Conservation (phyloP, 352 stramenopile genomes). For the Phytopythium litorale region DNA sequence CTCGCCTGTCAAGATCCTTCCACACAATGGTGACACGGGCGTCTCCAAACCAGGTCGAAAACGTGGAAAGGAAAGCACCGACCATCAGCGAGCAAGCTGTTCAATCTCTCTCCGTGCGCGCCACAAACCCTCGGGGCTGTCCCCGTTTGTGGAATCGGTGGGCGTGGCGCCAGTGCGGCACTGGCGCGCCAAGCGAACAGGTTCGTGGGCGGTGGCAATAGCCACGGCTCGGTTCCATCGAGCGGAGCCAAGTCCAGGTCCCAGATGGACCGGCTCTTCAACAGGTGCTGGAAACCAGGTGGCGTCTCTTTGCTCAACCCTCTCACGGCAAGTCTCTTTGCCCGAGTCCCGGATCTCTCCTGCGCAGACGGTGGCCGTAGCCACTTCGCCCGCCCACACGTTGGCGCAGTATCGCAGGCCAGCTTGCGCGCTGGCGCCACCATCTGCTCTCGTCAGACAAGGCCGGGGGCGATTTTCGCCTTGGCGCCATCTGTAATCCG, state of each 20-base stretch:
- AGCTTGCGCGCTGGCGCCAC: conserved; percentile 1
- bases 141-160: conserved; percentile 7
- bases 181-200: neutral
- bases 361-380: conserved; percentile 3
- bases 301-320: neutral
- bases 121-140: neutral
- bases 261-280: conserved; percentile 9
- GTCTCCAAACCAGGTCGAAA: neutral
- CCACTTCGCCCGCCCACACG: neutral
- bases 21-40: neutral
- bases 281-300: conserved; percentile 8
- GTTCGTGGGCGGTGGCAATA: conserved; percentile 3
- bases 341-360: neutral
- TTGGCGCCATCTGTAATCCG: conserved; percentile 27
- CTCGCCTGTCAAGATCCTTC: neutral
- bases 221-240: neutral
- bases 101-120: neutral
- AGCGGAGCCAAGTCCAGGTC: neutral
- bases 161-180: neutral
- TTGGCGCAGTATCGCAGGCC: conserved; percentile 2
- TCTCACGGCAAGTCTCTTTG: neutral
- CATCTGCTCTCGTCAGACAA: conserved; percentile 9
- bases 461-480: neutral
- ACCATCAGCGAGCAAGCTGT: neutral
- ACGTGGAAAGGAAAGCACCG: neutral